phyloP scores from a whole-genome alignment of 1,139 yeast genomes.

The Blastobotrys indianensis region DNA sequence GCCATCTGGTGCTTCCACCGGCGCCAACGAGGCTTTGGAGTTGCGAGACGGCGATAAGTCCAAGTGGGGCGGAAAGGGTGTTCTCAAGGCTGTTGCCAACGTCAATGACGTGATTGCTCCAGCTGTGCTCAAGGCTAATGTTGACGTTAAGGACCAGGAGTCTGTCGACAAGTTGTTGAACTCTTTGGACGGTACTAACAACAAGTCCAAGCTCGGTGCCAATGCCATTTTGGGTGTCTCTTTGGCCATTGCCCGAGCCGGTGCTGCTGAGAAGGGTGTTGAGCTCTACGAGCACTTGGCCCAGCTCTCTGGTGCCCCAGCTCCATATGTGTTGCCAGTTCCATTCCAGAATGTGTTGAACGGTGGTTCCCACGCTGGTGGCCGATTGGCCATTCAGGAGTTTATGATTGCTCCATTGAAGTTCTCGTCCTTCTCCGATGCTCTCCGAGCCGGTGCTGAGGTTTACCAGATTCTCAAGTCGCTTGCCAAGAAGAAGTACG shows the following conservation, averaged over 20 bases:
- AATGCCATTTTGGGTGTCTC: slow-evolving; percentile 95
- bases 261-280: slow-evolving; percentile 82
- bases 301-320: slow-evolving; percentile 57
- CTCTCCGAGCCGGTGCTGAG: slow-evolving; percentile 91
- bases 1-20: slow-evolving; percentile 97
- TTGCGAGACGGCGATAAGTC: slow-evolving; percentile 92
- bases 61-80: slow-evolving; percentile 97
- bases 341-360: slow-evolving; percentile 96
- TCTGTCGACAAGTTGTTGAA: slow-evolving; percentile 74
- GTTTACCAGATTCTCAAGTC: slow-evolving; percentile 93
- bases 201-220: slow-evolving; percentile 93
- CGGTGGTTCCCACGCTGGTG: slow-evolving; percentile 99
- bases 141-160: slow-evolving; percentile 73
- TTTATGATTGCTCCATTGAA: slow-evolving; percentile 95
- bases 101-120: slow-evolving; percentile 88
- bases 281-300: slow-evolving; percentile 86
- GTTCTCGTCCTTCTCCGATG: slow-evolving; percentile 84
- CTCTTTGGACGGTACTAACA: slow-evolving; percentile 83
- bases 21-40: slow-evolving; percentile 91
- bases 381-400: slow-evolving; percentile 96
- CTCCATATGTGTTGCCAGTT: slow-evolving; percentile 83
- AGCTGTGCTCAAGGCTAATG: slow-evolving; percentile 65
- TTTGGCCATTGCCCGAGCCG: slow-evolving; percentile 88
- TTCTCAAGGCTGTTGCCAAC: slow-evolving; percentile 82
- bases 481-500: slow-evolving; percentile 86